Percentiles rank a stretch among this genome's conserved stretches.
phyloP scores from a whole-genome alignment of 1,139 yeast genomes.

The Yamadazyma atlantica region DNA sequence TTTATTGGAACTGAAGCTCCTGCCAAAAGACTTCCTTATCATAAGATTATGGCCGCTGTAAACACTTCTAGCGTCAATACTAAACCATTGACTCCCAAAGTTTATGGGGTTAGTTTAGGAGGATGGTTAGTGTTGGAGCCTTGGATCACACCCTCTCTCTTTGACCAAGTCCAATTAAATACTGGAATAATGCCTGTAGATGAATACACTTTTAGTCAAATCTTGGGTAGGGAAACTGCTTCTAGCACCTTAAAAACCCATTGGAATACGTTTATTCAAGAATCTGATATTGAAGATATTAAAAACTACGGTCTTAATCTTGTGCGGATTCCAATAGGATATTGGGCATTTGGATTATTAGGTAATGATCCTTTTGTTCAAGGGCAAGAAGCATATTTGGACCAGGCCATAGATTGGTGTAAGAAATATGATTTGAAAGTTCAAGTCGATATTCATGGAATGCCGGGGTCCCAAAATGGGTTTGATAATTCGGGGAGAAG shows the following conservation, averaged over 20 bases:
- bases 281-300: constrained; percentile 20
- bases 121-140: constrained; percentile 32
- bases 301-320: constrained; percentile 20
- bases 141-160: constrained; percentile 26
- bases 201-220: constrained; percentile 19
- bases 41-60: neutral
- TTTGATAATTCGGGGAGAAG: constrained; percentile 27
- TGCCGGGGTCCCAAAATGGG: constrained; percentile 32
- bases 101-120: constrained; percentile 25
- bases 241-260: constrained; percentile 16
- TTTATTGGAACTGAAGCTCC: neutral
- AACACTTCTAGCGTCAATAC: constrained; percentile 1
- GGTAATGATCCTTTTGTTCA: constrained; percentile 22
- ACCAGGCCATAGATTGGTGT: constrained; percentile 24
- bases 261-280: constrained; percentile 22
- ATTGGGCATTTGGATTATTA: constrained; percentile 25
- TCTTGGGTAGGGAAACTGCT: constrained; percentile 15
- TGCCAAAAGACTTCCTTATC: constrained; percentile 1
- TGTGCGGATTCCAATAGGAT: constrained; percentile 27
- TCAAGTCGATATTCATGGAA: constrained; percentile 26
- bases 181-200: constrained; percentile 20
- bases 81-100: constrained; percentile 11
- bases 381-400: constrained; percentile 26
- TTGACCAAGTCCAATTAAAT: constrained; percentile 15
- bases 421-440: constrained; percentile 17